Percentiles rank a stretch among this genome's conserved stretches.
Evolutionary conservation across 2,329 filamentous ascomycete species (phyloP).

Genomic region (Verticillium dahliae): DNA sequence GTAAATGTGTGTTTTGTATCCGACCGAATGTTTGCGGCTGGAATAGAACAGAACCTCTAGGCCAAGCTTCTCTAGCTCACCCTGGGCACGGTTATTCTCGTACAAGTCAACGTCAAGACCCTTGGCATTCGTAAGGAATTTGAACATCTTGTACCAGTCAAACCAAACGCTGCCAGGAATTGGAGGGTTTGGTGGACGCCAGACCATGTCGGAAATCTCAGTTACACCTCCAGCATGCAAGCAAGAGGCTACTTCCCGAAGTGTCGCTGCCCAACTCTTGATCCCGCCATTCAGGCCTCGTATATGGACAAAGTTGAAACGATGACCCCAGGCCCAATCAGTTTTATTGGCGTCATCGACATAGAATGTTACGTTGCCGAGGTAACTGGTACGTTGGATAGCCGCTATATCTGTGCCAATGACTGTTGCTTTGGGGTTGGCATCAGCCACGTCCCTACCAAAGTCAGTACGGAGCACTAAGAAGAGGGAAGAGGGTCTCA

Average conservation of each 20-base stretch:
- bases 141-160: neutral
- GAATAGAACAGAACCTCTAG: neutral
- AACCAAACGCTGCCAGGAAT: neutral
- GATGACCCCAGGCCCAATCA: slow-evolving; percentile 36
- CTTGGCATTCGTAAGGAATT: neutral
- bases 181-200: neutral
- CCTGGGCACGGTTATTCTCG: neutral
- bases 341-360: slow-evolving; percentile 23
- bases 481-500: neutral
- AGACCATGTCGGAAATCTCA: neutral
- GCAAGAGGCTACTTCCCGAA: neutral
- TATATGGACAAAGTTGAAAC: slow-evolving; percentile 56
- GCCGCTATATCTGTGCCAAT: slow-evolving; percentile 49
- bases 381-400: slow-evolving; percentile 47
- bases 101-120: neutral
- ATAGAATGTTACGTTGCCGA: slow-evolving; percentile 26
- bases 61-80: neutral
- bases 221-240: neutral
- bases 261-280: slow-evolving; percentile 3
- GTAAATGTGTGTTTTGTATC: neutral
- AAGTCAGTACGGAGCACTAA: neutral
- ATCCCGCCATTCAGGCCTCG: slow-evolving; percentile 50
- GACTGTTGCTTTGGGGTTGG: slow-evolving; percentile 33
- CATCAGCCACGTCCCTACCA: slow-evolving; percentile 38
- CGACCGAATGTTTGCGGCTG: neutral